phyloP scores from a whole-genome alignment of 345 rosid genomes.

The Euphorbia tirucalli region DNA sequence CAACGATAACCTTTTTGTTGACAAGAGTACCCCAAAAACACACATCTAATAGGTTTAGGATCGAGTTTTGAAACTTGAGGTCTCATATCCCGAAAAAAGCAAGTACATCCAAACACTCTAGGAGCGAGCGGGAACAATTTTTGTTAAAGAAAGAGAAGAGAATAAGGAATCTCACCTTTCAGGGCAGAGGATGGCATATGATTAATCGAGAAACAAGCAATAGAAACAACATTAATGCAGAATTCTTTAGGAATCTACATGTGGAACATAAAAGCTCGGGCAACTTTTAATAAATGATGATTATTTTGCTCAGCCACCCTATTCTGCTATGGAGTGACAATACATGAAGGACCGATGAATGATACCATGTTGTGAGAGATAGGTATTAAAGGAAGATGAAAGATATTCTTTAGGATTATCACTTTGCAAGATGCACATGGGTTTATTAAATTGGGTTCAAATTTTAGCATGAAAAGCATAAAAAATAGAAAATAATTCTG shows the following conservation, averaged over 20 bases:
- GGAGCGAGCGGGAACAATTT: neutral
- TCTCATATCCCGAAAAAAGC: neutral
- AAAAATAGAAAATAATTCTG: neutral
- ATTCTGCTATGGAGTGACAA: no score
- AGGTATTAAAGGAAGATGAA: neutral
- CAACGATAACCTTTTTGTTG: neutral
- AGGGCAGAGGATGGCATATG: neutral
- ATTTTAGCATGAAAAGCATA: slow-evolving; percentile 1
- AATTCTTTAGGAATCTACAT: neutral
- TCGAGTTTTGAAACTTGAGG: neutral
- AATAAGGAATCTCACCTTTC: neutral
- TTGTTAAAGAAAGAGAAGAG: neutral
- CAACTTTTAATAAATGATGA: no score
- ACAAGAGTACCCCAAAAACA: neutral
- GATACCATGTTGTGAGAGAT: no score
- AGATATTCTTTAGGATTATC: neutral
- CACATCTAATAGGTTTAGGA: neutral
- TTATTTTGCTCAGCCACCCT: no score
- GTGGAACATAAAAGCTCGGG: no score
- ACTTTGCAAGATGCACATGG: neutral
- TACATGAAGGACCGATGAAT: no score
- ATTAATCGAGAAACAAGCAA: neutral
- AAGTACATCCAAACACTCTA: neutral
- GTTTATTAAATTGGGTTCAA: neutral
- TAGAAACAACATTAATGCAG: neutral